A percentile compares a stretch with the other conserved stretches of the same genome.
Conservation (phyloP, 257 asterid species). For the Nicotiana attenuata region DNA sequence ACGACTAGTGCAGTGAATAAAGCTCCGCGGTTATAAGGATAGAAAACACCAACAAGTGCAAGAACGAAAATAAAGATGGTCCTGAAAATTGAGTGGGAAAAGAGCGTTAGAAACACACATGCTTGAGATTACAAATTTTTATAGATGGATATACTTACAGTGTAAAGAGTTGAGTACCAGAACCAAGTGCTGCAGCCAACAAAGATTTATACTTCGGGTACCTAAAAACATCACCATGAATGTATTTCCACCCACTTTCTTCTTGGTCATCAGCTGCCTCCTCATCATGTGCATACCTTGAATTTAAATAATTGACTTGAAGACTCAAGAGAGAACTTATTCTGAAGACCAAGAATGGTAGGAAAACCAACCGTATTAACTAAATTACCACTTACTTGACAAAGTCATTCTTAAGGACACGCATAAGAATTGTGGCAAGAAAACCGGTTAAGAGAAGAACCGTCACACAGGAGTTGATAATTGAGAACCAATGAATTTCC, state of each 20-base stretch:
- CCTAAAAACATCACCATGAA: slow-evolving; percentile 64
- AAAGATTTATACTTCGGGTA: slow-evolving; percentile 45
- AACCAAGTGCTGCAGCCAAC: slow-evolving; percentile 51
- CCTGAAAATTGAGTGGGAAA: slow-evolving; percentile 18
- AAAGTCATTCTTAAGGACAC: slow-evolving; percentile 55
- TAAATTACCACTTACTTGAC: slow-evolving; percentile 32
- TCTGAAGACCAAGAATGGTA: neutral
- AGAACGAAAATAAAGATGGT: slow-evolving; percentile 35
- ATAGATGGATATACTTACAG: slow-evolving; percentile 32
- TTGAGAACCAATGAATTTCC: slow-evolving; percentile 61
- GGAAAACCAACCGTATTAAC: neutral
- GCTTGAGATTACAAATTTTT: neutral
- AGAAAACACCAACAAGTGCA: slow-evolving; percentile 46
- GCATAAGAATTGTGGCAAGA: slow-evolving; percentile 54
- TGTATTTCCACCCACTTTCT: slow-evolving; percentile 59
- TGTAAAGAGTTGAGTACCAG: slow-evolving; percentile 45
- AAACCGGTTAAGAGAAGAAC: slow-evolving; percentile 59
- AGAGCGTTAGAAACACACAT: neutral
- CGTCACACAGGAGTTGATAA: slow-evolving; percentile 57
- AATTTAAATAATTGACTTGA: neutral
- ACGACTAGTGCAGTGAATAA: slow-evolving; percentile 41
- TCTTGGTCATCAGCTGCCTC: slow-evolving; percentile 59
- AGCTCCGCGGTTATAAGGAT: slow-evolving; percentile 54
- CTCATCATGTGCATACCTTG: slow-evolving; percentile 50
- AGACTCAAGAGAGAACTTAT: neutral